These are phyloP conservation scores for Podosphaera fusca DNA, from an alignment of 2,329 filamentous ascomycete genomes.

Conservation along the genomic window DNA sequence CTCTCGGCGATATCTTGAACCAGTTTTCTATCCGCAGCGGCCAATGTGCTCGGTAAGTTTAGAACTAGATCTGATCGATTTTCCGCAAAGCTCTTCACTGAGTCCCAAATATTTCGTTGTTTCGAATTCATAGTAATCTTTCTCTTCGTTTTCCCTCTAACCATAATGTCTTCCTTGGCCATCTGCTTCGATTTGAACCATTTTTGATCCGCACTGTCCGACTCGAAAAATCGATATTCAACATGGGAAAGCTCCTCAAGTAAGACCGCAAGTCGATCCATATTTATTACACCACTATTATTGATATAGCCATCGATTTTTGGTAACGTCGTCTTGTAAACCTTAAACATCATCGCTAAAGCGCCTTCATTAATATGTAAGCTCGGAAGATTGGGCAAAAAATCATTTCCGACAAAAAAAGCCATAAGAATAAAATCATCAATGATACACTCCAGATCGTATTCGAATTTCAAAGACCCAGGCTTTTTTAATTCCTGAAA, in stretches of 20 bases:
- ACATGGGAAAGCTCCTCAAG: conserved; percentile 70
- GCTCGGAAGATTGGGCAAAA: conserved; percentile 86
- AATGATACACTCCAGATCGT: conserved; percentile 88
- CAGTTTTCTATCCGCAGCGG: conserved; percentile 73
- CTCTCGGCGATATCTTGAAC: conserved; percentile 63
- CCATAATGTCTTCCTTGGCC: conserved; percentile 42
- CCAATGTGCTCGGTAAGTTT: conserved; percentile 52
- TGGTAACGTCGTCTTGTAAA: conserved; percentile 80
- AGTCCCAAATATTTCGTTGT: conserved; percentile 64
- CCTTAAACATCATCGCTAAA: conserved; percentile 85
- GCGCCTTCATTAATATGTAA: conserved; percentile 97
- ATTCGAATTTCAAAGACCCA: conserved; percentile 49
- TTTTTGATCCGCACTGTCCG: conserved; percentile 64
- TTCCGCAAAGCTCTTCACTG: conserved; percentile 62
- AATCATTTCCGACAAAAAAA: conserved; percentile 98
- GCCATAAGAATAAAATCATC: conserved; percentile 99
- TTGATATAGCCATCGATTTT: conserved; percentile 88
- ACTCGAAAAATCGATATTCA: conserved; percentile 81
- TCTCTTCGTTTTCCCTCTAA: conserved; percentile 35
- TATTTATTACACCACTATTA: conserved; percentile 76
- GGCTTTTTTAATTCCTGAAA: conserved; percentile 76
- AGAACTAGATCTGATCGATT: conserved; percentile 41
- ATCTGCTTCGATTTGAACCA: conserved; percentile 81
- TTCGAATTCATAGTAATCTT: conserved; percentile 60
- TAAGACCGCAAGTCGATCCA: conserved; percentile 53